Evolutionary conservation across 495 filamentous ascomycete genomes (phyloP), one percentile per base, ranked within the genome.

Genomic region (Usnea hakonensis): DNA sequence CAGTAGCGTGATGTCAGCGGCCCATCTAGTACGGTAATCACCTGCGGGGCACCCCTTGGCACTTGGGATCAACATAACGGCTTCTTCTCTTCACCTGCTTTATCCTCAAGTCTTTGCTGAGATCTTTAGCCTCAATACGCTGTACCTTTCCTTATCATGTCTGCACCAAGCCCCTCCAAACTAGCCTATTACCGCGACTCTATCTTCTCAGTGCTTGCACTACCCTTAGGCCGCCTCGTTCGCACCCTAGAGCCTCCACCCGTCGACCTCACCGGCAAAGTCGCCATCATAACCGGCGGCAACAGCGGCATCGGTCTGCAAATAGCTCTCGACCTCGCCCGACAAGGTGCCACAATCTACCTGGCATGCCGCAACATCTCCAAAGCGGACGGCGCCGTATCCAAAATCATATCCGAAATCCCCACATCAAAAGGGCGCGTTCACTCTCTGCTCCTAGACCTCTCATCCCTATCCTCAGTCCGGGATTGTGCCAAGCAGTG

Each of bases 291-390:
- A 16, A 69, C 67, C 16, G 67, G 67, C 32, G 68, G 64, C 14
- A 65, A 65, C 55, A 67, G 64, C 28, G 64, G 64, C 3, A 69
- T 70, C 41, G 68, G 68, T 32, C 58, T 70, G 9, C 50, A 69
- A 28, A 67, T 67, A 40, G 68, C 50, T 3, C 35, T 63, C 28
- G 58, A 62, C 19, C 44, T 70, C 6, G 64, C 67, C 13, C 48
- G 35, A 11, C 66, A 64, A 48, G 67, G 64, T 16, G 57, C 61
- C 41, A 69, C 61, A 5, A 64, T 70, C 57, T 70, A 67, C 33
- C 53, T 70, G 11, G 64, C 67, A 17, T 64, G 68, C 32, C 68
- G 67, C 40, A 69, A 64, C 52, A 8, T n/a, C 37, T 52, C 61
- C 30, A 59, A 64, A 54, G 44, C 61, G 9, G 41, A 40, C 43